Conservation (phyloP, 345 rosid species). For the Populus pruinosa region DNA sequence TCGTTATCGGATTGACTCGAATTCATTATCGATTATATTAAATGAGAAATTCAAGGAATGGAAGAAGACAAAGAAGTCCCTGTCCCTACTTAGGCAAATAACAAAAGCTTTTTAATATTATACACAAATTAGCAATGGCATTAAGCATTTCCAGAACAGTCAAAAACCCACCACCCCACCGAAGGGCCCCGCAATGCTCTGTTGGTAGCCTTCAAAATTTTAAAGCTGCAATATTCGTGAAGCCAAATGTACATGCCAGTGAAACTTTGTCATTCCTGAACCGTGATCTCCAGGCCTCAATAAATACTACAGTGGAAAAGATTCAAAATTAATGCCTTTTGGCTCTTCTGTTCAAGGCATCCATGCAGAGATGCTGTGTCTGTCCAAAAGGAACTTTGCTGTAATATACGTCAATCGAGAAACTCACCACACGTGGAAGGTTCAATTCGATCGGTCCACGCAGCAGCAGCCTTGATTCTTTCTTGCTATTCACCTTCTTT, state of each 20-base stretch:
- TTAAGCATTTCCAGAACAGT: neutral
- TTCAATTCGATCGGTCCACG: neutral
- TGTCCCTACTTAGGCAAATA: neutral
- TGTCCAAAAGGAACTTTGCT: neutral
- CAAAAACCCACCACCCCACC: slow-evolving; percentile 8
- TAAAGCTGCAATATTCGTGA: neutral
- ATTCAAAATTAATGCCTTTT: neutral
- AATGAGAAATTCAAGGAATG: neutral
- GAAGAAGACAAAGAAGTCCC: neutral
- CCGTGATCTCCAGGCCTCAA: neutral
- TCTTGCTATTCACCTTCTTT: neutral
- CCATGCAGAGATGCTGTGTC: neutral
- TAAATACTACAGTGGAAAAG: neutral
- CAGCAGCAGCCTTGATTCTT: neutral
- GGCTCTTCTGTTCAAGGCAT: neutral
- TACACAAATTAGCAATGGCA: neutral
- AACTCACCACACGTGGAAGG: slow-evolving; percentile 4
- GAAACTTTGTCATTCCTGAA: neutral
- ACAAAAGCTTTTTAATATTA: neutral
- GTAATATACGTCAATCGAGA: neutral
- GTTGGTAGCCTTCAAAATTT: neutral
- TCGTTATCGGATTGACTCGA: neutral
- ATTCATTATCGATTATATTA: slow-evolving; percentile 1
- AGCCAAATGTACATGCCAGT: neutral
- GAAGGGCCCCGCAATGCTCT: slow-evolving; percentile 1